These are phyloP conservation scores for Chloris gayana DNA, from an alignment of 176 grass and related monocot species.

Conservation along the genomic window DNA sequence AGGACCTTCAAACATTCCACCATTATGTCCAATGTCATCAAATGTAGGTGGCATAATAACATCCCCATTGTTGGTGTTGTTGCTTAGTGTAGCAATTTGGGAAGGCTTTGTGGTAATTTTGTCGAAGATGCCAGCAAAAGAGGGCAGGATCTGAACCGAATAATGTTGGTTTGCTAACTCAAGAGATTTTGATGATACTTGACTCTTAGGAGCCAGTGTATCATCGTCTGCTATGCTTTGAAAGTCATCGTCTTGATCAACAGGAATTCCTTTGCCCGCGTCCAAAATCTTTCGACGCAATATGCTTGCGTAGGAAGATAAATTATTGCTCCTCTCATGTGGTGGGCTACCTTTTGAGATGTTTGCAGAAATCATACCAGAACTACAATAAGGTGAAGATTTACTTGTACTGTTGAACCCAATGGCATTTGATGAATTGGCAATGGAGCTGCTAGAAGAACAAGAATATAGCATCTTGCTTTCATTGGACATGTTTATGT, in stretches of 20 bases:
- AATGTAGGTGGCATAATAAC: background rate
- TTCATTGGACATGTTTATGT: background rate
- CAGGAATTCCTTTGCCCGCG: conserved; percentile 3
- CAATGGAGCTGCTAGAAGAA: background rate
- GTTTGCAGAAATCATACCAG: background rate
- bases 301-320: conserved; percentile 11
- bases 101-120: background rate
- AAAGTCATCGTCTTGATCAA: background rate
- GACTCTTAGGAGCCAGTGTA: background rate
- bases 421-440: conserved; percentile 15
- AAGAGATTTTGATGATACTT: background rate
- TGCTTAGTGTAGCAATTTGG: conserved; percentile 6
- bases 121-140: background rate
- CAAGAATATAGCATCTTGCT: background rate
- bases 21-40: conserved; percentile 11
- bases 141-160: conserved; percentile 2
- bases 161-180: background rate
- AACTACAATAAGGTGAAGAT: background rate
- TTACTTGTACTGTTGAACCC: conserved; percentile 5
- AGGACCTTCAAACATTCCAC: conserved; percentile 10
- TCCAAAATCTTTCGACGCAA: background rate
- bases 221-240: background rate
- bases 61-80: conserved; percentile 13
- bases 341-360: background rate
- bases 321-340: background rate